Evolutionary conservation across 2,329 filamentous ascomycete genomes (phyloP).

Genomic region (Coniosporium tulheliwenetii): DNA sequence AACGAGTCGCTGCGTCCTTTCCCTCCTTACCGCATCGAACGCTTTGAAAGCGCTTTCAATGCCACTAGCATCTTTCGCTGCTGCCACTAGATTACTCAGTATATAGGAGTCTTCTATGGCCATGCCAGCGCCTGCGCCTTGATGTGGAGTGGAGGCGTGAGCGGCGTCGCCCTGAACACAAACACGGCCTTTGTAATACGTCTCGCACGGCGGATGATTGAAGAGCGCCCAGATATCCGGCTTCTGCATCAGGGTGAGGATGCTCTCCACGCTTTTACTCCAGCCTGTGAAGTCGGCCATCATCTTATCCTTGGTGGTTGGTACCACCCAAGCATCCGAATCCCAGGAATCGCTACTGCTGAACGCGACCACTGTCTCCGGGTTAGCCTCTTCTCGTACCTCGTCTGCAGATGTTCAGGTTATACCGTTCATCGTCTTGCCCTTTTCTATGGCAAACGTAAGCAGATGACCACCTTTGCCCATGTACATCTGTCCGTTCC

Average conservation of each 20-base stretch:
- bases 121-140: constrained; percentile 39
- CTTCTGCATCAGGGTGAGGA: constrained; percentile 31
- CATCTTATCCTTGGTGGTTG: constrained; percentile 25
- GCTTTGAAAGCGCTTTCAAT: constrained; percentile 19
- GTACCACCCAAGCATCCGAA: constrained; percentile 22
- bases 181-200: constrained; percentile 18
- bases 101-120: constrained; percentile 39
- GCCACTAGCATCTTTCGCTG: constrained; percentile 6
- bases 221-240: constrained; percentile 31
- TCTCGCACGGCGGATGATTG: constrained; percentile 26
- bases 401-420: not conserved
- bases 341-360: constrained; percentile 28
- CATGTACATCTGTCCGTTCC: constrained; percentile 36
- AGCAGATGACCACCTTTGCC: constrained; percentile 35
- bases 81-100: constrained; percentile 22
- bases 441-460: constrained; percentile 45
- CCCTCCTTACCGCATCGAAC: constrained; percentile 22
- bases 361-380: constrained; percentile 28
- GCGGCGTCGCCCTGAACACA: constrained; percentile 41
- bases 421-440: constrained; percentile 37
- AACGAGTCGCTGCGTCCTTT: constrained; percentile 23
- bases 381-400: not conserved
- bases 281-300: constrained; percentile 24
- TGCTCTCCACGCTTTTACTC: constrained; percentile 20
- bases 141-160: constrained; percentile 39